Conservation (phyloP, 2,329 filamentous ascomycete genomes). For the Hypoxylon sp. region DNA sequence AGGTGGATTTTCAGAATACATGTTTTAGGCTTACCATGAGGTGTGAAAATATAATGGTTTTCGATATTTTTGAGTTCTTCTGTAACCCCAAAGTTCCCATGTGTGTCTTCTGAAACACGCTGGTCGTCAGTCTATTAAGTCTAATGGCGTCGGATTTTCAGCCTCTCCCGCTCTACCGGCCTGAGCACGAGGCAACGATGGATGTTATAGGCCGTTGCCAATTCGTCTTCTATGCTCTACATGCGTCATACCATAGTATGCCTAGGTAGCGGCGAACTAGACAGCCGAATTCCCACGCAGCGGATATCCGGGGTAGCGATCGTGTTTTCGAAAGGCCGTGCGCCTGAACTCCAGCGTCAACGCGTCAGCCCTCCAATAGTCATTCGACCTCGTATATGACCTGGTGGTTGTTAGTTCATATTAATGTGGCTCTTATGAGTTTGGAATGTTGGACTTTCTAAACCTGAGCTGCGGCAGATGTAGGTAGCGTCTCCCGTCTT, state of each 20-base stretch:
- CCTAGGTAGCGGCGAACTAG: neutral
- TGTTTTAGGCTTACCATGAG: neutral
- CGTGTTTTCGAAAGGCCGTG: constrained; percentile 23
- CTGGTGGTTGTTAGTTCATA: constrained; percentile 2
- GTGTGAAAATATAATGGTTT: neutral
- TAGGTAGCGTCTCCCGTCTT: constrained; percentile 8
- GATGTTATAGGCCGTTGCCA: neutral
- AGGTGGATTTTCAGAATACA: neutral
- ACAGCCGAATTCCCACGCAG: constrained; percentile 14
- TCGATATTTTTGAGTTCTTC: constrained; percentile 15
- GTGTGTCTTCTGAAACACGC: constrained; percentile 33
- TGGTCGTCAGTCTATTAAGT: neutral
- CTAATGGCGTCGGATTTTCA: constrained; percentile 24
- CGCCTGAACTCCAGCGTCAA: constrained; percentile 18
- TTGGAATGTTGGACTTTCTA: constrained; percentile 21
- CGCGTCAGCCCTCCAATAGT: constrained; percentile 19
- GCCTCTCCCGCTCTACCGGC: constrained; percentile 15
- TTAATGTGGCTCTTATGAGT: constrained; percentile 22
- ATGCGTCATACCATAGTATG: constrained; percentile 6
- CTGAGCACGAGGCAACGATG: constrained; percentile 2
- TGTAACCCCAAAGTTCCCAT: constrained; percentile 11
- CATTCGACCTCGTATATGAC: neutral
- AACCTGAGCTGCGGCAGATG: constrained; percentile 20
- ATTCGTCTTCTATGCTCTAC: constrained; percentile 1
- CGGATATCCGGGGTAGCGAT: constrained; percentile 37